phyloP scores from a whole-genome alignment of 2,329 filamentous ascomycete species.

The Aspergillus aculeatus region DNA sequence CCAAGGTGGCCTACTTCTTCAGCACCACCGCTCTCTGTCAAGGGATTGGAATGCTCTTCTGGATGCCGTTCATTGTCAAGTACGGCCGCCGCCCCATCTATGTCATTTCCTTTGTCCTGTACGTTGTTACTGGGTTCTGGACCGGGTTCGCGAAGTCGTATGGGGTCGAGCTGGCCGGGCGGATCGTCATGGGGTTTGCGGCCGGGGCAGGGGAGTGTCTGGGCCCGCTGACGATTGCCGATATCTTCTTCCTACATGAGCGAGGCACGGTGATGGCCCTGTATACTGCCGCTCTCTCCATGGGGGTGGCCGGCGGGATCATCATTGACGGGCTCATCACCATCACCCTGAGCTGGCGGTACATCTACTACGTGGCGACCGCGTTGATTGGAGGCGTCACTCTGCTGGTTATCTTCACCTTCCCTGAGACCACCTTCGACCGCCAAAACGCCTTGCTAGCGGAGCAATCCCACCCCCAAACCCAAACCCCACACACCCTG shows the following conservation, averaged over 20 bases:
- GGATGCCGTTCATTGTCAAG: constrained; percentile 40
- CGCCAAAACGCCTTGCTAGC: background rate
- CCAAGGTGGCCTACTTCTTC: constrained; percentile 53
- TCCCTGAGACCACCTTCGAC: constrained; percentile 8
- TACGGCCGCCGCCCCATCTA: constrained; percentile 36
- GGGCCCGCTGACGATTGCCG: constrained; percentile 52
- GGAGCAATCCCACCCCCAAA: background rate
- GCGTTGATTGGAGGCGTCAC: constrained; percentile 1
- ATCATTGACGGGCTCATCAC: constrained; percentile 36
- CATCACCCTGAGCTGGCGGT: constrained; percentile 34
- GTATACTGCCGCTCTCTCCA: constrained; percentile 25
- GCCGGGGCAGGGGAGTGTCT: constrained; percentile 53
- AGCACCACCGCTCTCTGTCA: constrained; percentile 52
- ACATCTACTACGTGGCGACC: constrained; percentile 22
- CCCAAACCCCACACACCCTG: background rate
- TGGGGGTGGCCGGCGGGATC: constrained; percentile 27
- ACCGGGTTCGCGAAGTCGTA: constrained; percentile 37
- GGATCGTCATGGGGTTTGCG: constrained; percentile 44
- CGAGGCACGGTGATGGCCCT: constrained; percentile 8
- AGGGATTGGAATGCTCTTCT: constrained; percentile 43
- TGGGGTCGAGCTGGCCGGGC: constrained; percentile 22
- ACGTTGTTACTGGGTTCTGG: constrained; percentile 34
- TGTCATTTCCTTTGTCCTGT: constrained; percentile 23
- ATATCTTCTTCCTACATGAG: constrained; percentile 26
- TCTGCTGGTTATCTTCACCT: constrained; percentile 5